Evolutionary conservation across 2,329 filamentous ascomycete genomes (phyloP), one percentile per base, ranked within the genome.

Genomic region (Aschersonia sp.): DNA sequence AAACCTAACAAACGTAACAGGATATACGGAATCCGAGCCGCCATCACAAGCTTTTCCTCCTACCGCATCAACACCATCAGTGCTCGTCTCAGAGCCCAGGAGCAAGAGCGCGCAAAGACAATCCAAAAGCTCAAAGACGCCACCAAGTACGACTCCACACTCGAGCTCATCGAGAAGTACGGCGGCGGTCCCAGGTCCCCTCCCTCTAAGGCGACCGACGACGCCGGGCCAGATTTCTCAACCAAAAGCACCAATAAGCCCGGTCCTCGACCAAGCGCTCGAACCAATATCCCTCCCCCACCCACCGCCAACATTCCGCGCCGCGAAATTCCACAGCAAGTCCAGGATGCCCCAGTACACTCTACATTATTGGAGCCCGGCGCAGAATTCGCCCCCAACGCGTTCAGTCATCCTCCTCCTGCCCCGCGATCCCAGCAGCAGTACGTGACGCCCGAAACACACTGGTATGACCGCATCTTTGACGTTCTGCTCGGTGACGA

Each of bases 401-500:
- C 84, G 1, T 61, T 32, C 46, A 48, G 47, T 12, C 40, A 41
- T 51, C 40, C 38, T 6, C 38, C 46, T 9, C 54, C 43, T 49
- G 52, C 41, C 50, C 38, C 50, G 32, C 45, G 47, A 31, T 47
- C 20, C 35, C 41, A 45, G 29, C 45, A 45, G 30, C 50, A 51
- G 40, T 55, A 48, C 20, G 51, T 59, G 6, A 49, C 59, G 20
- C 53, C 60, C 28, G 71, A 72, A 49, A 62, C 80, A 12, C 82
- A 85, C 59, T 98, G 92, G 92, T 98, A 97, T 65, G 92, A 98
- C 62, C 80, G 91, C 48, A 81, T 98, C 47, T 72, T 98, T 49
- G 92, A 98, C 59, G 78, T 94, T 0, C 78, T 98, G 30, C 75
- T 98, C 0, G 92, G 92, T 45, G 92, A 98, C 60, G 92, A 98